These are phyloP conservation scores for Bidens hawaiensis DNA, from an alignment of 140 eudicot genomes.

Conservation along the genomic window DNA sequence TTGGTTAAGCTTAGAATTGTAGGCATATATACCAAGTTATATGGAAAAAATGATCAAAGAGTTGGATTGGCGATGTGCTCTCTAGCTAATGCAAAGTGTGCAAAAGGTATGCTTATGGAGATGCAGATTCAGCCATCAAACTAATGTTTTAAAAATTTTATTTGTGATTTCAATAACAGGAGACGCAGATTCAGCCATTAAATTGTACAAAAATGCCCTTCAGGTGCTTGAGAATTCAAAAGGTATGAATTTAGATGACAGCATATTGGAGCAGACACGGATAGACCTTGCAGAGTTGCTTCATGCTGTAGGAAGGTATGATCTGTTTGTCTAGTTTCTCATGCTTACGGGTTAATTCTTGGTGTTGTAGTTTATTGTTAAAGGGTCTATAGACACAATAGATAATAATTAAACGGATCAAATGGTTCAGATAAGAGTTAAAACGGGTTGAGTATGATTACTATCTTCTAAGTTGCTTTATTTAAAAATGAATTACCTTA, in stretches of 20 bases:
- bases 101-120: slow-evolving; percentile 67
- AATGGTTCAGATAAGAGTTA: neutral
- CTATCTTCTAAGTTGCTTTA: neutral
- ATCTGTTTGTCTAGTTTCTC: neutral
- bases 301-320: slow-evolving; percentile 79
- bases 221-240: slow-evolving; percentile 44
- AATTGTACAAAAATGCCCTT: slow-evolving; percentile 62
- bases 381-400: neutral
- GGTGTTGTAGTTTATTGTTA: neutral
- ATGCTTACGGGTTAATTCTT: neutral
- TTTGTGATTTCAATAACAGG: slow-evolving; percentile 37
- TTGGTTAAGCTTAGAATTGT: slow-evolving; percentile 44
- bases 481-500: neutral
- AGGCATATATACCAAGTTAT: slow-evolving; percentile 44
- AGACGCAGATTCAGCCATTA: slow-evolving; percentile 69
- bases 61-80: slow-evolving; percentile 83
- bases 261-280: slow-evolving; percentile 64
- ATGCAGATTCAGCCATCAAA: slow-evolving; percentile 72
- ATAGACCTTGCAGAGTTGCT: slow-evolving; percentile 85
- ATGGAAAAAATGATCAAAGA: slow-evolving; percentile 75
- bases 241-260: slow-evolving; percentile 47
- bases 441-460: neutral
- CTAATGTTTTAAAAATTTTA: slow-evolving; percentile 13
- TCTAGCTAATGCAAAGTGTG: slow-evolving; percentile 82
- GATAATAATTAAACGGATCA: neutral